phyloP scores from a whole-genome alignment of 2,329 filamentous ascomycete genomes.

The Apiospora hydei region DNA sequence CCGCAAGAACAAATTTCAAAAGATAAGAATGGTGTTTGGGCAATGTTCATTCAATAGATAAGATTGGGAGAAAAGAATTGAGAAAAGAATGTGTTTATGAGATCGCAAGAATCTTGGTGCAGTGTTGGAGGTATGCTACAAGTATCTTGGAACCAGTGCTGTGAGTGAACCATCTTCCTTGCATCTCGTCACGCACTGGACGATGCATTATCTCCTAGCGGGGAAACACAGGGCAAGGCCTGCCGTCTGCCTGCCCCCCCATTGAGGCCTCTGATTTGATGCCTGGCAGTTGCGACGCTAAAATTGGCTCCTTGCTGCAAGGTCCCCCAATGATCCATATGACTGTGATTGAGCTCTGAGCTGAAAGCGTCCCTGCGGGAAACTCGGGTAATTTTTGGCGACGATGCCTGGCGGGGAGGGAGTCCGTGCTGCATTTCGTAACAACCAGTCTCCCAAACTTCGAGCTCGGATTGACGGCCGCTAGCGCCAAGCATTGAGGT shows the following conservation, averaged over 20 bases:
- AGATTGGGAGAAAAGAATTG: neutral
- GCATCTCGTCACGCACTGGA: constrained; percentile 1
- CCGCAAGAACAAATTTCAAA: neutral
- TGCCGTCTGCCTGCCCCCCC: neutral
- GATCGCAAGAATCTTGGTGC: neutral
- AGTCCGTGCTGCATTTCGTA: neutral
- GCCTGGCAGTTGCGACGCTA: neutral
- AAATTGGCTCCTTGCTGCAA: neutral
- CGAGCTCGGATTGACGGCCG: neutral
- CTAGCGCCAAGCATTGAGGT: neutral
- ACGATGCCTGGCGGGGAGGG: neutral
- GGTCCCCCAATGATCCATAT: neutral
- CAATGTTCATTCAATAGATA: too few species aligned
- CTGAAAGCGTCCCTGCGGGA: neutral
- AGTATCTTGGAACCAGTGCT: neutral
- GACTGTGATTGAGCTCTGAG: neutral
- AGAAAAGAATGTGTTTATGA: neutral
- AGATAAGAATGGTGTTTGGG: too few species aligned
- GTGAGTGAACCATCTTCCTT: neutral
- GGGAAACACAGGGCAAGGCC: constrained; percentile 11
- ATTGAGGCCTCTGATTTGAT: constrained; percentile 12
- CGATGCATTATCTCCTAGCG: constrained; percentile 6
- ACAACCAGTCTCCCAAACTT: neutral
- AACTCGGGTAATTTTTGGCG: neutral
- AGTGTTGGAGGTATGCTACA: neutral